Evolutionary conservation across 2,329 filamentous ascomycete species (phyloP).

Genomic region (Fusarium vanettenii): DNA sequence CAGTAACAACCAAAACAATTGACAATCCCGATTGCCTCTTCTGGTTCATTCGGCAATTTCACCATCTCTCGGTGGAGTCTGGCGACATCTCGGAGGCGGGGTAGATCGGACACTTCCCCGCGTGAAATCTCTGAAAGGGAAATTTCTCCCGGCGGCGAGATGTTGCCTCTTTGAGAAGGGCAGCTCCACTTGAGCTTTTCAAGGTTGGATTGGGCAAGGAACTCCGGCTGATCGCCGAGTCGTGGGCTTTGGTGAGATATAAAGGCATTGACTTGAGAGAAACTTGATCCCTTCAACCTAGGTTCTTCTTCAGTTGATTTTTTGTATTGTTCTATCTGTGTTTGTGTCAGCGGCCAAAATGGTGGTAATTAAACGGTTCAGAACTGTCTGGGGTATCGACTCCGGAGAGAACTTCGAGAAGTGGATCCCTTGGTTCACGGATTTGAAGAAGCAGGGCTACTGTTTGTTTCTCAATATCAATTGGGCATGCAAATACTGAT

Average conservation of each 20-base stretch:
- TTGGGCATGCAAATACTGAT: neutral
- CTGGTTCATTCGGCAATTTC: neutral
- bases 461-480: neutral
- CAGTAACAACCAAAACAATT: neutral
- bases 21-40: neutral
- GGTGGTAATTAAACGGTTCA: constrained; percentile 14
- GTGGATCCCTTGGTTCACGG: constrained; percentile 23
- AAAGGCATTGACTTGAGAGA: neutral
- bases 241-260: neutral
- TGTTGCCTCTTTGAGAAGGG: neutral
- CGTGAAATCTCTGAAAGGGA: neutral
- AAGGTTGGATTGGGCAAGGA: neutral
- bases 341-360: neutral
- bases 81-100: neutral
- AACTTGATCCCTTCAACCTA: neutral
- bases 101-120: neutral
- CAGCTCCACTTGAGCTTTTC: neutral
- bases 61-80: neutral
- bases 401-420: constrained; percentile 17
- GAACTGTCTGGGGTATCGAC: constrained; percentile 19
- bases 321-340: neutral
- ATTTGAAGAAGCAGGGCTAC: constrained; percentile 24
- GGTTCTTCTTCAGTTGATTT: neutral
- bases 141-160: constrained; percentile 4
- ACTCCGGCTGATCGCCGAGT: neutral